A percentile compares a stretch with the other conserved stretches of the same genome.
Evolutionary conservation across 176 grass and related monocot species (phyloP).

Genomic region (Hordeum marinum): DNA sequence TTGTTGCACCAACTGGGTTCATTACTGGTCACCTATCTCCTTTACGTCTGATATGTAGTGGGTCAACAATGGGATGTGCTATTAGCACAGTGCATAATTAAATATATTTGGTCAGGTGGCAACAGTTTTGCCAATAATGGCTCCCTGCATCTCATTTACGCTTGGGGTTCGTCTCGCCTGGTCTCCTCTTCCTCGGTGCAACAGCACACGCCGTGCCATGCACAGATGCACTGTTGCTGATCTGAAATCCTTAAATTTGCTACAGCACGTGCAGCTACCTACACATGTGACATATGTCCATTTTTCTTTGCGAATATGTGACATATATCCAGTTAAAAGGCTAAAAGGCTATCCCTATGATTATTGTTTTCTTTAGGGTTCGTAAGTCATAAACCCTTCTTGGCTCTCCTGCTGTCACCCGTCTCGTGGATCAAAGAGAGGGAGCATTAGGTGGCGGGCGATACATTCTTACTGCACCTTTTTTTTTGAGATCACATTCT

Average conservation of each 20-base stretch:
- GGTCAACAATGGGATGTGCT: neutral
- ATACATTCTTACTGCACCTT: too few relatives aligned
- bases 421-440: too few relatives aligned
- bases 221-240: constrained; percentile 4
- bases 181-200: neutral
- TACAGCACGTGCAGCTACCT: neutral
- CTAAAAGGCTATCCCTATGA: neutral
- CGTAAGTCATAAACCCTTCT: neutral
- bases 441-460: too few relatives aligned
- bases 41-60: neutral
- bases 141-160: constrained; percentile 6
- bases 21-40: neutral
- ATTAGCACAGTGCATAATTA: constrained; percentile 15
- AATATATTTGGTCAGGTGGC: constrained; percentile 20
- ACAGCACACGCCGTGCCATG: neutral
- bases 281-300: neutral
- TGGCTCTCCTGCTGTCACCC: too few relatives aligned
- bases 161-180: neutral
- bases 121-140: constrained; percentile 22
- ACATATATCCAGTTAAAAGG: neutral
- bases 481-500: too few relatives aligned
- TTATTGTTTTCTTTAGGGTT: neutral
- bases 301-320: too few relatives aligned
- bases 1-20: neutral
- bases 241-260: constrained; percentile 10